These are phyloP conservation scores for Piedraia hortae DNA, from an alignment of 2,329 filamentous ascomycete species.

Conservation along the genomic window DNA sequence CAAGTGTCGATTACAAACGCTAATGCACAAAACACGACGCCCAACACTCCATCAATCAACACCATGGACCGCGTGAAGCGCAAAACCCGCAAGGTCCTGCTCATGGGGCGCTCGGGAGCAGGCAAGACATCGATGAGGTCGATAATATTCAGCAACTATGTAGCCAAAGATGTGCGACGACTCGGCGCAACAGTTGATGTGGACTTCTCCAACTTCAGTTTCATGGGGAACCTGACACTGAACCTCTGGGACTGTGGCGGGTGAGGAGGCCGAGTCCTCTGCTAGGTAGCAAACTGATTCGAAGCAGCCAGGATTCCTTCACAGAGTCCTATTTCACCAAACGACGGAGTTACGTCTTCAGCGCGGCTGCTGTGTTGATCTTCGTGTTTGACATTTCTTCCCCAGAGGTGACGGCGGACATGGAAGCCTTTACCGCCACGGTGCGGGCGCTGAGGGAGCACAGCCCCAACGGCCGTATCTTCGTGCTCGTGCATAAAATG, in stretches of 20 bases:
- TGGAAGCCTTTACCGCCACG: constrained; percentile 76
- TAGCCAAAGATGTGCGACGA: constrained; percentile 78
- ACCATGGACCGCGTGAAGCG: constrained; percentile 15
- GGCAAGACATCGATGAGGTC: constrained; percentile 96
- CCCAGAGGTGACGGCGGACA: constrained; percentile 74
- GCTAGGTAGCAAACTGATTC: constrained; percentile 1
- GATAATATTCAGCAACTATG: constrained; percentile 98
- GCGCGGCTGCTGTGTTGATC: constrained; percentile 84
- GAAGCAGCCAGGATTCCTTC: constrained; percentile 66
- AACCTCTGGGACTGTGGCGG: constrained; percentile 98
- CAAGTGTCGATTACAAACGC: too few relatives aligned
- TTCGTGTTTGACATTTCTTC: constrained; percentile 99
- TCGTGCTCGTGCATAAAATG: constrained; percentile 96
- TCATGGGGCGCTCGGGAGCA: constrained; percentile 76
- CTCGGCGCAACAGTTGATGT: constrained; percentile 94
- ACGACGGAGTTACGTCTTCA: constrained; percentile 88
- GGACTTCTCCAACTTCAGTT: constrained; percentile 94
- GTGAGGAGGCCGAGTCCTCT: constrained; percentile 16
- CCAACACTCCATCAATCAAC: too few relatives aligned
- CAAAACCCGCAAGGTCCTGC: constrained; percentile 26
- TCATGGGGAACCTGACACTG: constrained; percentile 86
- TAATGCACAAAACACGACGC: too few relatives aligned
- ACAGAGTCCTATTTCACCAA: constrained; percentile 95
- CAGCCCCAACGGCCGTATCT: constrained; percentile 57
- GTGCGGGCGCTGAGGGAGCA: constrained; percentile 70